Conservation (phyloP, 768 basidiomycete species). For the Calvatia gigantea region DNA sequence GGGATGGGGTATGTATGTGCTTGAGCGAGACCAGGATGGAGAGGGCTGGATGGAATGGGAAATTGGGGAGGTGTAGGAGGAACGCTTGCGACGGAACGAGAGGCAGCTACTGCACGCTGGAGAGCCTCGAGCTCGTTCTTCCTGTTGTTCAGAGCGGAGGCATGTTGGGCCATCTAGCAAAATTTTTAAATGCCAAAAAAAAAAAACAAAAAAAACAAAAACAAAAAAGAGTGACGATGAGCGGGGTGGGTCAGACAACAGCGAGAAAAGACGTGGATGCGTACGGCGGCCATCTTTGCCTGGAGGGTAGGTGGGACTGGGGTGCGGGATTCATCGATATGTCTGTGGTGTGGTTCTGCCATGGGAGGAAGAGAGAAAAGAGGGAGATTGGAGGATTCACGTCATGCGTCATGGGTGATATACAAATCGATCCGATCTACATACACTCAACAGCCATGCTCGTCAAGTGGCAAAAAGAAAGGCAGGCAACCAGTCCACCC, state of each 20-base stretch:
- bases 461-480: slow-evolving; percentile 43
- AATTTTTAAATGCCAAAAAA: too few species aligned
- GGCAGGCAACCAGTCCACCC: background rate
- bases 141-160: slow-evolving; percentile 8
- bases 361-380: background rate
- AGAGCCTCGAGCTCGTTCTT: slow-evolving; percentile 11
- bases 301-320: slow-evolving; percentile 88
- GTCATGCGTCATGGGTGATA: slow-evolving; percentile 16
- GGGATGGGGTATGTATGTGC: slow-evolving; percentile 5
- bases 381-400: background rate
- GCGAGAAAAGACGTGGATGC: slow-evolving; percentile 23
- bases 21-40: background rate
- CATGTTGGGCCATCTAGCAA: slow-evolving; percentile 13
- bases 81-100: background rate
- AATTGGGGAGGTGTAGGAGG: background rate
- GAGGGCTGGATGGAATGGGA: slow-evolving; percentile 26
- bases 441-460: slow-evolving; percentile 10
- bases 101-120: slow-evolving; percentile 8
- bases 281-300: slow-evolving; percentile 90
- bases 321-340: slow-evolving; percentile 30
- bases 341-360: slow-evolving; percentile 10
- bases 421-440: slow-evolving; percentile 7
- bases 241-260: background rate
- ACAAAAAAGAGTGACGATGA: slow-evolving; percentile 1
- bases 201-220: background rate